Base-by-base conservation (phyloP, 2,329 filamentous ascomycete species). In the Colletotrichum higginsianum region DNA sequence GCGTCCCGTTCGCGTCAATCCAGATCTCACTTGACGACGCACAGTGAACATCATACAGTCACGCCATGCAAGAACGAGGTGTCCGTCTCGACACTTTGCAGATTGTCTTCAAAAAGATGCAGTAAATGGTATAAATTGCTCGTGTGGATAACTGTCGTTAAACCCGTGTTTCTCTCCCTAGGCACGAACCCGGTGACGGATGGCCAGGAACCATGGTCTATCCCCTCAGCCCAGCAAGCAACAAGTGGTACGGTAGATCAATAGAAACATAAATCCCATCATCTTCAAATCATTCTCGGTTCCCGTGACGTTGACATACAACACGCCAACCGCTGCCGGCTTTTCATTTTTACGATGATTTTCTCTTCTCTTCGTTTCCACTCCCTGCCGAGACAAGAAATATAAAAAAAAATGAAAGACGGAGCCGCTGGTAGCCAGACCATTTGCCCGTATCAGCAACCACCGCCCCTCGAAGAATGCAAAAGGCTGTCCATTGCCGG, bases 121-220 rank as follows among this genome's bases (percentile, higher is more conserved):
- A 53, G 15, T 46, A 53, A 30, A n/a, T 44, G 30, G 49, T 67
- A 38, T 52, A 57, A 23, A 18, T 58, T 64, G 49, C 35, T 38
- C 26, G 18, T 49, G 38, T 35, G 42, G 7, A 21, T 47, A 38
- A 40, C 2, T 8, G 42, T 61, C 56, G 35, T 58, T 40, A 57
- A 57, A 58, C 47, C 44, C 55, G 49, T 67, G 38, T 73, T 67
- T 68, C 60, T 65, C 53, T 60, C 61, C 58, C 11, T 44, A 35
- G n/a, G 35, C 50, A 57, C 61, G 78, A 76, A 83, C 84, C 83
- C 82, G 80, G 83, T 78, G 81, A 80, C 81, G 79, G 81, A 83
- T 78, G 79, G 80, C 79, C 78, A 78, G 78, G 75, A 75, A 77
- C 79, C 73, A 35, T 23, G 77, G 75, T 85, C 82, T 85, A 83